Conservation (phyloP, 2,329 filamentous ascomycete species). For the Epichloe scottii region DNA sequence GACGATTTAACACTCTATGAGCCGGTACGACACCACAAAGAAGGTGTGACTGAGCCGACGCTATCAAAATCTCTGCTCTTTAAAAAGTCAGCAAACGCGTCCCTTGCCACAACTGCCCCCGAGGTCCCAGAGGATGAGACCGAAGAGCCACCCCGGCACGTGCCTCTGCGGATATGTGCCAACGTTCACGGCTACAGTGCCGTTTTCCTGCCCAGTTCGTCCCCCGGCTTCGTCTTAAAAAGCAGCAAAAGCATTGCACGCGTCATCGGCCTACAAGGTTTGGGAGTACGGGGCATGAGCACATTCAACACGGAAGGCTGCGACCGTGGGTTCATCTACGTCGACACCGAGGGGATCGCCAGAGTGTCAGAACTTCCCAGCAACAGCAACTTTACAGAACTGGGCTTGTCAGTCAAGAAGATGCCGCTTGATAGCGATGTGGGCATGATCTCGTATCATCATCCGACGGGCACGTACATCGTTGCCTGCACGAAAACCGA, state of each 20-base stretch:
- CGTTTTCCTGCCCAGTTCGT: conserved; percentile 70
- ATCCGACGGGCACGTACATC: conserved; percentile 61
- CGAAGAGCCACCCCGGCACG: conserved; percentile 31
- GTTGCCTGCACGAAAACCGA: conserved; percentile 55
- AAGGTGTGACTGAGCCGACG: conserved; percentile 20
- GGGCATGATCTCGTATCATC: conserved; percentile 63
- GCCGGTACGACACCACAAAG: conserved; percentile 45
- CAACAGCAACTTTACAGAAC: conserved; percentile 56
- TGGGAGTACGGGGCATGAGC: conserved; percentile 57
- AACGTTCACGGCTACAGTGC: conserved; percentile 68
- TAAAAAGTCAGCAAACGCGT: conserved; percentile 58
- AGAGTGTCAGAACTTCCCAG: conserved; percentile 60
- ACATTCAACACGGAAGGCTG: conserved; percentile 66
- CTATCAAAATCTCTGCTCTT: conserved; percentile 56
- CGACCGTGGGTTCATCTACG: conserved; percentile 71
- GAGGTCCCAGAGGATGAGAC: conserved; percentile 37
- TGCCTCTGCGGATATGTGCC: conserved; percentile 43
- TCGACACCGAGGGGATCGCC: conserved; percentile 59
- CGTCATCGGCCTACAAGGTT: conserved; percentile 59
- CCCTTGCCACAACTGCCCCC: conserved; percentile 46
- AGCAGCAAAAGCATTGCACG: conserved; percentile 66
- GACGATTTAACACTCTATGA: conserved; percentile 84
- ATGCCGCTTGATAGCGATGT: conserved; percentile 59
- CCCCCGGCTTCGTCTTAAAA: conserved; percentile 72
- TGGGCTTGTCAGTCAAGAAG: conserved; percentile 64